Evolutionary conservation across 176 grass and related monocot genomes (phyloP), one percentile per base, ranked within the genome.

Genomic region (Raddia distichophylla): DNA sequence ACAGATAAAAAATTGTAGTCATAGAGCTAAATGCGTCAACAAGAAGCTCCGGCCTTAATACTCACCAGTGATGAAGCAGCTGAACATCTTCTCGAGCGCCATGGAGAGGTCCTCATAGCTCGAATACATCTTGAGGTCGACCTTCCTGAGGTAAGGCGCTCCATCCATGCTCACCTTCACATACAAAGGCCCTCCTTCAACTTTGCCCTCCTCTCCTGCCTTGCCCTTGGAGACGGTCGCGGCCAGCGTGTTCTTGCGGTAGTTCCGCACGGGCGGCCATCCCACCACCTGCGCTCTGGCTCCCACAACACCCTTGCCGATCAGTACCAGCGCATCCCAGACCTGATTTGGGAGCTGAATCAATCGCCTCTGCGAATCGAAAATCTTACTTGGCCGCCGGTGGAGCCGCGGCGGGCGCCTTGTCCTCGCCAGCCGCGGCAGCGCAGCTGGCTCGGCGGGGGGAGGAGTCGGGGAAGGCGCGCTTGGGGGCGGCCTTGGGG

Each of bases 131-230:
- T 87, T 89, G 67, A 94, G 81, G 86, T 94, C 86, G 11, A 94
- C 89, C 69, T 89, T 94, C 82, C 92, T 86, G 5, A 91, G 92
- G 74, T 94, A 94, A 0, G 89, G 89, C 10, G 89, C 92, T 13
- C 92, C 92, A 34, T 91, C 92, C 92, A 94, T 94, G 89, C 92
- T 94, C 2, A 94, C 92, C 86, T 94, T 94, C 1, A 94, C 81
- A 59, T 87, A 94, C 50, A 85, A 15, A 5, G 80, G 84, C 1
- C 78, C 79, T 7, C 67, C 69, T 14, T 83, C 85, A 8, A 47
- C 76, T 46, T 77, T 82, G 19, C 12, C 89, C 14, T 86, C 86
- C 45, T 73, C 84, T 45, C 40, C 80, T 5, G 40, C 80, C 57
- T 76, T 91, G 60, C 22, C 71, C 89, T 85, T 91, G 62, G 80